phyloP scores from a whole-genome alignment of 2,329 filamentous ascomycete genomes.

The Talaromyces islandicus region DNA sequence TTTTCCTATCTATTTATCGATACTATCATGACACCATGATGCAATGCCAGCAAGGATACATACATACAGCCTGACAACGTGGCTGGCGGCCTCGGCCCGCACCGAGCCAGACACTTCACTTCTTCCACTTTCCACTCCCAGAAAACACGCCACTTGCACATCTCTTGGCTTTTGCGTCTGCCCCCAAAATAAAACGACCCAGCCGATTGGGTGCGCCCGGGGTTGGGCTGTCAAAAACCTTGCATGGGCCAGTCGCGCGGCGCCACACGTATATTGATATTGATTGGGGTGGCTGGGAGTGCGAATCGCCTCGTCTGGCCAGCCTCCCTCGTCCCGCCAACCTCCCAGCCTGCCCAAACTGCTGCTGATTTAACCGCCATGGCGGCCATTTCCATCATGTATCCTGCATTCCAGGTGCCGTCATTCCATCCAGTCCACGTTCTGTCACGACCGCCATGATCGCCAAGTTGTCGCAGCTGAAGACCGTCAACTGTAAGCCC shows the following conservation, averaged over 20 bases:
- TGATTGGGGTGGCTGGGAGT: slow-evolving; percentile 10
- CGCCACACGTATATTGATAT: background rate
- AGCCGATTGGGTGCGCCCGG: background rate
- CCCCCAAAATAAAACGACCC: background rate
- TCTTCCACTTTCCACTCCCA: background rate
- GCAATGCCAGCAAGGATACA: background rate
- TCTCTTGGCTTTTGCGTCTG: background rate
- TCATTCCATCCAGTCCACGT: slow-evolving; percentile 14
- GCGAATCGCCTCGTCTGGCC: background rate
- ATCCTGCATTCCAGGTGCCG: slow-evolving; percentile 5
- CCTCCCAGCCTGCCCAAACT: slow-evolving; percentile 4
- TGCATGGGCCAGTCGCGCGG: slow-evolving; percentile 6
- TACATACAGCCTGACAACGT: background rate
- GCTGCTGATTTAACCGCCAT: background rate
- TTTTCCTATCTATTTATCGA: background rate
- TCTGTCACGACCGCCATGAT: slow-evolving; percentile 19
- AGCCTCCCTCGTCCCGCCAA: slow-evolving; percentile 1
- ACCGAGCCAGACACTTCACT: no score
- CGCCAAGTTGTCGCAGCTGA: slow-evolving; percentile 23
- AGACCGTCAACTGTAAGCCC: slow-evolving; percentile 35
- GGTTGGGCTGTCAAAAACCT: slow-evolving; percentile 1
- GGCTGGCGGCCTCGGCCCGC: slow-evolving; percentile 4
- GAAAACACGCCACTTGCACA: background rate
- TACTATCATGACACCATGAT: background rate
- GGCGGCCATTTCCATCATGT: background rate